These are phyloP conservation scores for Chrysanthemum seticuspe DNA, from an alignment of 129 eudicot genomes.

Conservation along the genomic window DNA sequence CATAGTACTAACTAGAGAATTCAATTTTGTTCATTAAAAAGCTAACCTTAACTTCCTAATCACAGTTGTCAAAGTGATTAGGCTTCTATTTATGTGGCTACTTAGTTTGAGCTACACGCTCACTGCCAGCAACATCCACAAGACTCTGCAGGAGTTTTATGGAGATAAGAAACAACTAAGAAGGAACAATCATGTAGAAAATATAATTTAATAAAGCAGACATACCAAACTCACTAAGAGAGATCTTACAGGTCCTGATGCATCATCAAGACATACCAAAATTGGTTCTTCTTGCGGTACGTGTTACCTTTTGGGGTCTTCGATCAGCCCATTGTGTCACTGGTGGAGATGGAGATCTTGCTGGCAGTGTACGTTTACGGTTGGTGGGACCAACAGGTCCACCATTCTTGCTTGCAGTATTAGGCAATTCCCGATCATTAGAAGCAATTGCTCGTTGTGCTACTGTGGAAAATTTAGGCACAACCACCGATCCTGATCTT, in stretches of 20 bases:
- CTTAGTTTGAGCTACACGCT: constrained; percentile 89
- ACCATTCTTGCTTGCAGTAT: constrained; percentile 53
- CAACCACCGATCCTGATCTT: constrained; percentile 48
- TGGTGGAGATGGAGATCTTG: constrained; percentile 80
- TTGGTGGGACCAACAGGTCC: constrained; percentile 46
- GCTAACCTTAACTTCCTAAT: constrained; percentile 90
- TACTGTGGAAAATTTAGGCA: constrained; percentile 52
- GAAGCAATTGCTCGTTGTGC: constrained; percentile 49
- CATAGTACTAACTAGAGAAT: too few species aligned
- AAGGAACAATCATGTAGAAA: constrained; percentile 11
- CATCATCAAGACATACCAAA: constrained; percentile 54
- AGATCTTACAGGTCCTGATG: constrained; percentile 64
- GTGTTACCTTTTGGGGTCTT: constrained; percentile 82
- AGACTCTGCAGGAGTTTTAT: constrained; percentile 56
- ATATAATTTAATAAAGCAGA: constrained; percentile 11
- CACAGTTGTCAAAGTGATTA: constrained; percentile 83
- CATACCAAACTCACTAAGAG: constrained; percentile 84
- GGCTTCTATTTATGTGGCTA: constrained; percentile 91
- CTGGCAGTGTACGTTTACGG: constrained; percentile 62
- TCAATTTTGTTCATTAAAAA: too few species aligned
- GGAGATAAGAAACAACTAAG: not conserved
- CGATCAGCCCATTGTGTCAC: constrained; percentile 83
- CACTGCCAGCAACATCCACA: constrained; percentile 99
- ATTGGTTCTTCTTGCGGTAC: constrained; percentile 78
- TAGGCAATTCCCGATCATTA: constrained; percentile 66